Conservation (phyloP, 176 grass and related monocot species). For the Oryza punctata region DNA sequence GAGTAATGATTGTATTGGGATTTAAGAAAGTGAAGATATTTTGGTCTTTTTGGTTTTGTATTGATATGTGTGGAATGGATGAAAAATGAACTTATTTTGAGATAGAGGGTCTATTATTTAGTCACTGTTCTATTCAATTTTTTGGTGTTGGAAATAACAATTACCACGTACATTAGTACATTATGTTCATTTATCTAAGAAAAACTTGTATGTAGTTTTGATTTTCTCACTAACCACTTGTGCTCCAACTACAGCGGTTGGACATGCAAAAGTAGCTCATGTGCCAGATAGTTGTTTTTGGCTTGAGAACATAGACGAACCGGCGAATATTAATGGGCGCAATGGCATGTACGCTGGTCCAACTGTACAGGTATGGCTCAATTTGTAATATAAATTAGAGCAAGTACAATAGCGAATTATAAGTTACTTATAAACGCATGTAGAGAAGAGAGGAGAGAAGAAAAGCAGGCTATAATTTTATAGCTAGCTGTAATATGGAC, state of each 20-base stretch:
- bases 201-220: background rate
- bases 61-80: too few relatives aligned
- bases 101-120: background rate
- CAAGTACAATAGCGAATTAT: too few relatives aligned
- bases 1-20: too few relatives aligned
- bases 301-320: slow-evolving; percentile 51
- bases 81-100: too few relatives aligned
- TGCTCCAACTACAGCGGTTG: slow-evolving; percentile 36
- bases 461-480: too few relatives aligned
- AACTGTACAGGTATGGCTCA: slow-evolving; percentile 33
- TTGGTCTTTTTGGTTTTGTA: too few relatives aligned
- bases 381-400: too few relatives aligned
- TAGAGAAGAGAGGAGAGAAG: too few relatives aligned
- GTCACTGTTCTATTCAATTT: background rate
- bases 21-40: too few relatives aligned
- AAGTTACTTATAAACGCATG: too few relatives aligned
- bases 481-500: too few relatives aligned
- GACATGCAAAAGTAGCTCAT: background rate
- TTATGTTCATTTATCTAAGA: slow-evolving; percentile 3
- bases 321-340: slow-evolving; percentile 51
- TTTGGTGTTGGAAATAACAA: background rate
- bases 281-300: slow-evolving; percentile 52
- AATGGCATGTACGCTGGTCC: slow-evolving; percentile 54
- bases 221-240: slow-evolving; percentile 22
- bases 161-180: background rate